Base-by-base conservation (phyloP, 2,329 filamentous ascomycete genomes). In the Colletotrichum trifolii region DNA sequence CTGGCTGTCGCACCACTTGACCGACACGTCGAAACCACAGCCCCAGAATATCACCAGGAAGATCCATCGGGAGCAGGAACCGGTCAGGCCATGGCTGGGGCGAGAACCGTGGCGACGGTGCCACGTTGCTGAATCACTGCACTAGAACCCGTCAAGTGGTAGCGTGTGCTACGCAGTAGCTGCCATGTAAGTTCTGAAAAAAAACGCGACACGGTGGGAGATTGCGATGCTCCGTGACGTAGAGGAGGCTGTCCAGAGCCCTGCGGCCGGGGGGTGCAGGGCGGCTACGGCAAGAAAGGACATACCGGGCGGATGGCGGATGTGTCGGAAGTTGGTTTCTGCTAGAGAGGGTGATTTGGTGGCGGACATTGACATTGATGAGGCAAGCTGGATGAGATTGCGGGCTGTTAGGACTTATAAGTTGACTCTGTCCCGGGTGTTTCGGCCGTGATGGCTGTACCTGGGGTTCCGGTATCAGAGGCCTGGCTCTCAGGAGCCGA, bases 251-350 rank as follows among this genome's bases (percentile, higher is more conserved):
- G 25, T n/a, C n/a, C 10, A 39, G 39, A 35, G 12, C 25, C 36
- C 25, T 34, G 40, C 42, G 36, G 53, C 52, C 52, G 43, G 25
- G 39, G 50, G 25, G 36, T n/a, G 46, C 52, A 61, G 49, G 49
- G 45, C 45, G 49, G 56, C 17, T 40, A 33, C 13, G 35, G 35
- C 50, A n/a, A 61, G 12, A 39, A 52, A 42, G 42, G 12, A 39
- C 58, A 42, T 36, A 62, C 40, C 52, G 53, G 47, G 52, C 52
- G 63, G 59, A 45, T 48, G 52, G 38, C 58, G 63, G 63, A 66
- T 57, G 47, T 63, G 58, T 63, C 63, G 63, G 63, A 53, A 6
- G 33, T 66, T 62, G 52, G 53, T 57, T 62, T 47, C 52, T 57
- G 57, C 25, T n/a, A 35, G 39, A 7, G 57, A 46, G 55, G 53